These are phyloP conservation scores for Ramaria rubella DNA, from an alignment of 768 basidiomycete genomes.

Conservation along the genomic window DNA sequence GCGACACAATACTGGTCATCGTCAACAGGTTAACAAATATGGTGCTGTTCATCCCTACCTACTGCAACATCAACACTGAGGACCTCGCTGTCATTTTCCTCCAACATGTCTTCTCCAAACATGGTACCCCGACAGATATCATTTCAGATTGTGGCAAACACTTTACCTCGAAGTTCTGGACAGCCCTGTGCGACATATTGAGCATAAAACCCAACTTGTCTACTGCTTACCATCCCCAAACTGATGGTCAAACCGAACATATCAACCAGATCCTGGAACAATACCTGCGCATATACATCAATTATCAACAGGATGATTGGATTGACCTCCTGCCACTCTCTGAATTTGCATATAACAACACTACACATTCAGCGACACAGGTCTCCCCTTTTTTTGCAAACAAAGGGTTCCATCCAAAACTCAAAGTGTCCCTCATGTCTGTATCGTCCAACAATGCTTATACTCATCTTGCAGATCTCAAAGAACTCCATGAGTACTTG, in stretches of 20 bases:
- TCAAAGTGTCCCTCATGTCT: not conserved
- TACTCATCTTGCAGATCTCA: not conserved
- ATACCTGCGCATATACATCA: slow-evolving; percentile 30
- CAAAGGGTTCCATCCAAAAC: slow-evolving; percentile 20
- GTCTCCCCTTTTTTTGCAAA: too few relatives aligned
- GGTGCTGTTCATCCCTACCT: slow-evolving; percentile 36
- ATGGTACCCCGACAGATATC: not conserved
- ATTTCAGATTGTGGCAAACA: not conserved
- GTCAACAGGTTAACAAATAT: slow-evolving; percentile 35
- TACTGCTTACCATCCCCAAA: not conserved
- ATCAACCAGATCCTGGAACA: slow-evolving; percentile 36
- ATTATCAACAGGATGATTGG: too few relatives aligned
- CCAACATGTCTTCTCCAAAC: not conserved
- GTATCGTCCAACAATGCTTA: not conserved
- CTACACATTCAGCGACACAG: too few relatives aligned
- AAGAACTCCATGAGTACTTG: not conserved
- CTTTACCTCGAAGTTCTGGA: not conserved
- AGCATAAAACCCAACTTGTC: not conserved
- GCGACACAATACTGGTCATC: slow-evolving; percentile 33
- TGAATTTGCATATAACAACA: slow-evolving; percentile 23
- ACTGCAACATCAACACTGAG: slow-evolving; percentile 21
- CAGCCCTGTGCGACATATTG: not conserved
- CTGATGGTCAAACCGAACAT: slow-evolving; percentile 34
- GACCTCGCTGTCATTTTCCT: slow-evolving; percentile 33
- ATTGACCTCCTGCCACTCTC: slow-evolving; percentile 25